Base-by-base conservation (phyloP, 179 eudicot species). In the Silene vulgaris region DNA sequence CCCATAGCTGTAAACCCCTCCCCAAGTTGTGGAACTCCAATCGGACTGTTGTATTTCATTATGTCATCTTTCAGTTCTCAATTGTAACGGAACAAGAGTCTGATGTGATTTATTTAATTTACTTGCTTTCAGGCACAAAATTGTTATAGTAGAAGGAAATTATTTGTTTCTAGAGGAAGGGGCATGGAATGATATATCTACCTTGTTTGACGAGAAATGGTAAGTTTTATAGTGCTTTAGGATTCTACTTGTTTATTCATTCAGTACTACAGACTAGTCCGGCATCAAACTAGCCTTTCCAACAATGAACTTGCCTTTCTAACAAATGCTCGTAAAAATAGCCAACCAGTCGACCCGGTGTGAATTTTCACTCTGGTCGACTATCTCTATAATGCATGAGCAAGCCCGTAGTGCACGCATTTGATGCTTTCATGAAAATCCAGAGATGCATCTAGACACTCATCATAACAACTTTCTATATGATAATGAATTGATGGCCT, bases 111-210 rank as follows among this genome's bases (percentile, higher is more conserved):
- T 67, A 26, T 52, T 8, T 67, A 28, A 52, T 17, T 20, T 73
- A 37, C 45, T 48, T 79, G 45, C 14, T 52, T 80, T 77, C 91
- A 95, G 99, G 89, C 97, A 95, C 87, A 95, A 95, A 80, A 85
- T 95, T 76, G 96, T 95, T 76, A 83, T 95, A 74, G 93, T 90
- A 56, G 99, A 95, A 83, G 99, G 99, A 67, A 92, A 89, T 83
- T 95, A 95, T 87, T 77, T 95, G 87, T 80, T 95, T 30, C 81
- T 95, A 32, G 90, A 90, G 72, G 91, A 90, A 30, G 93, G 87
- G 76, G 80, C 75, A 21, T 95, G 99, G 99, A 87, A 82, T 50
- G 97, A 89, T 61, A 72, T 95, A 81, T 92, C 97, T 74, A 65
- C 84, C 0, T 65, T 87, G 79, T 90, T 95, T 64, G 93, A 95